Conservation (phyloP, 768 basidiomycete species). For the Boletus patriciae region DNA sequence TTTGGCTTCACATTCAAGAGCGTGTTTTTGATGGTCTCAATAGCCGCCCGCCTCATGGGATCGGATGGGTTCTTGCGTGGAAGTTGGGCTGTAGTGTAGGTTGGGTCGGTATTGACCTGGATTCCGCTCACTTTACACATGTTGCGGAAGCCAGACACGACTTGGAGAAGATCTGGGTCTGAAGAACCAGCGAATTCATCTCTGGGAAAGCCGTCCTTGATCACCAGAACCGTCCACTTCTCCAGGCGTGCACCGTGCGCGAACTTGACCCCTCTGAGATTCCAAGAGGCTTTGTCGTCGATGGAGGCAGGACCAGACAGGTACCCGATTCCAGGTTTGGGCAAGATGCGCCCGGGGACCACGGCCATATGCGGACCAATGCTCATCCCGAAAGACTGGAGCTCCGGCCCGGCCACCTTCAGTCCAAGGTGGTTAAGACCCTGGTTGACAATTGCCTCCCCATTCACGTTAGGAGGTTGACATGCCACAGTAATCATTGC, state of each 20-base stretch:
- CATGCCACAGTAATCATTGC: constrained; percentile 52
- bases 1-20: constrained; percentile 42
- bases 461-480: constrained; percentile 51
- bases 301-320: constrained; percentile 31
- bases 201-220: constrained; percentile 54
- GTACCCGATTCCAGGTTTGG: constrained; percentile 45
- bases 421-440: constrained; percentile 48
- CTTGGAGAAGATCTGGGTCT: constrained; percentile 53
- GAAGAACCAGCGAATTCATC: constrained; percentile 56
- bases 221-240: constrained; percentile 69
- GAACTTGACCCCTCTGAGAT: constrained; percentile 59
- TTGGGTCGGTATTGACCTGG: constrained; percentile 37
- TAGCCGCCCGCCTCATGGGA: constrained; percentile 52
- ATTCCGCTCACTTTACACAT: constrained; percentile 72
- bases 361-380: constrained; percentile 53
- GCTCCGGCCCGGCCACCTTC: constrained; percentile 31
- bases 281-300: constrained; percentile 53
- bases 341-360: constrained; percentile 53
- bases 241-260: constrained; percentile 52
- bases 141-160: constrained; percentile 51
- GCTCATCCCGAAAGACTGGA: constrained; percentile 45
- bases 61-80: constrained; percentile 54
- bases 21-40: constrained; percentile 42
- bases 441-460: constrained; percentile 41
- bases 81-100: constrained; percentile 42